A percentile compares a stretch with the other conserved stretches of the same genome.
Evolutionary conservation across 1,284 basidiomycete species (phyloP).

Genomic region (Marasmius oreades): DNA sequence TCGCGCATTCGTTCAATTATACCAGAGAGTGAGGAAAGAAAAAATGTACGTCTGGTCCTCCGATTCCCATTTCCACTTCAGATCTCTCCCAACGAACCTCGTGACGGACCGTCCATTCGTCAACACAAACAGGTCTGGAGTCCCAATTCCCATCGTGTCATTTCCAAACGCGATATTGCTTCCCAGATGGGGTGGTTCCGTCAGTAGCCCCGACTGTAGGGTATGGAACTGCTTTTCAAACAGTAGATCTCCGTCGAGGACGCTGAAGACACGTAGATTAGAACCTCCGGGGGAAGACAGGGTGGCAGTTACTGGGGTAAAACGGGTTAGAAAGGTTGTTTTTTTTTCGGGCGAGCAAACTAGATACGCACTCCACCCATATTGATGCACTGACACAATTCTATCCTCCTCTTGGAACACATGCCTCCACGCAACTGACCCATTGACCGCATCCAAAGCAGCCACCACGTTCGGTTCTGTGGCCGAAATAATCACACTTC

Average conservation of each 20-base stretch:
- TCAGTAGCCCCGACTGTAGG: constrained; percentile 37
- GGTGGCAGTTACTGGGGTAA: constrained; percentile 58
- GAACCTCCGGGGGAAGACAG: constrained; percentile 77
- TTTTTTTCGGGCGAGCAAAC: background rate
- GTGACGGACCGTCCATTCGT: constrained; percentile 59
- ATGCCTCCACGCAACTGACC: constrained; percentile 80
- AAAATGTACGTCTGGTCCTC: constrained; percentile 55
- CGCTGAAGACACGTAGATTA: constrained; percentile 69
- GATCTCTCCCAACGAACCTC: constrained; percentile 48
- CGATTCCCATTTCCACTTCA: constrained; percentile 62
- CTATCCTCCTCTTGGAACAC: constrained; percentile 64
- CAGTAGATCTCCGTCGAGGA: constrained; percentile 62
- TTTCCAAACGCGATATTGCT: constrained; percentile 34
- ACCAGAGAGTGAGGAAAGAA: constrained; percentile 6
- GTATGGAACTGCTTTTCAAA: constrained; percentile 63
- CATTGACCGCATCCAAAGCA: constrained; percentile 68
- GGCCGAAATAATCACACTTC: constrained; percentile 61
- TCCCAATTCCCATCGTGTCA: constrained; percentile 13
- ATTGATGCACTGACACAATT: constrained; percentile 66
- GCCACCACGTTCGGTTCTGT: constrained; percentile 80
- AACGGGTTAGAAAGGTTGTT: constrained; percentile 6
- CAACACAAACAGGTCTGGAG: constrained; percentile 44
- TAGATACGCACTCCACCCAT: constrained; percentile 50
- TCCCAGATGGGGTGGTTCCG: constrained; percentile 45
- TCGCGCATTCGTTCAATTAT: constrained; percentile 1